Percentiles rank a stretch among this genome's conserved stretches.
Evolutionary conservation across 2,329 filamentous ascomycete genomes (phyloP).

Genomic region (Colletotrichum falcatum): DNA sequence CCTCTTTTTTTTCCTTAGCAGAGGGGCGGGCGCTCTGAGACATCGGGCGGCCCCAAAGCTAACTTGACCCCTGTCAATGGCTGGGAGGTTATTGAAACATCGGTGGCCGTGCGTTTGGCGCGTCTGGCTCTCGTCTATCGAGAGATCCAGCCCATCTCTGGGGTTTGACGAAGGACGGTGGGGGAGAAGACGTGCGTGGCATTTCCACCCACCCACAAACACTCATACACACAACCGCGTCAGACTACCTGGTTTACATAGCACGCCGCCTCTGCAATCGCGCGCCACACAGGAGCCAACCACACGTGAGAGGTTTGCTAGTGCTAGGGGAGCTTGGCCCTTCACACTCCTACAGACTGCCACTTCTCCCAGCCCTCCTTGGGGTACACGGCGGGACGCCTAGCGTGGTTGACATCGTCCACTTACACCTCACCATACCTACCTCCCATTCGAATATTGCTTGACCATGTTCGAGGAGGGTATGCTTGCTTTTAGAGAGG

Average conservation of each 20-base stretch:
- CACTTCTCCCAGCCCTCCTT: slow-evolving; percentile 1
- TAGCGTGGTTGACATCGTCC: slow-evolving; percentile 10
- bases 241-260: no score
- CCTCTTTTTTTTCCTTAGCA: slow-evolving; percentile 12
- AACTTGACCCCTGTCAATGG: slow-evolving; percentile 3
- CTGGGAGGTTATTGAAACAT: slow-evolving; percentile 1
- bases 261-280: slow-evolving; percentile 11
- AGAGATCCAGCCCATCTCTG: slow-evolving; percentile 12
- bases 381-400: slow-evolving; percentile 16
- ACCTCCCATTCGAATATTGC: slow-evolving; percentile 8
- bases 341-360: neutral
- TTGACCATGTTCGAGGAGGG: no score
- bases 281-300: slow-evolving; percentile 1
- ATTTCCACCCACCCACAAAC: slow-evolving; percentile 1
- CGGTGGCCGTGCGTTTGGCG: slow-evolving; percentile 1
- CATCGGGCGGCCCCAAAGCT: slow-evolving; percentile 10
- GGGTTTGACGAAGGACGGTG: slow-evolving; percentile 1
- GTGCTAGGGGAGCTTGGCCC: slow-evolving; percentile 11
- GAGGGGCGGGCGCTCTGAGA: slow-evolving; percentile 13
- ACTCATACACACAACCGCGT: slow-evolving; percentile 7
- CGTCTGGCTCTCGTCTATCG: neutral
- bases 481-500: neutral
- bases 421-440: neutral
- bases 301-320: slow-evolving; percentile 11
- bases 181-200: slow-evolving; percentile 20